Evolutionary conservation across 495 filamentous ascomycete genomes (phyloP).

Genomic region (Tuber indicum): DNA sequence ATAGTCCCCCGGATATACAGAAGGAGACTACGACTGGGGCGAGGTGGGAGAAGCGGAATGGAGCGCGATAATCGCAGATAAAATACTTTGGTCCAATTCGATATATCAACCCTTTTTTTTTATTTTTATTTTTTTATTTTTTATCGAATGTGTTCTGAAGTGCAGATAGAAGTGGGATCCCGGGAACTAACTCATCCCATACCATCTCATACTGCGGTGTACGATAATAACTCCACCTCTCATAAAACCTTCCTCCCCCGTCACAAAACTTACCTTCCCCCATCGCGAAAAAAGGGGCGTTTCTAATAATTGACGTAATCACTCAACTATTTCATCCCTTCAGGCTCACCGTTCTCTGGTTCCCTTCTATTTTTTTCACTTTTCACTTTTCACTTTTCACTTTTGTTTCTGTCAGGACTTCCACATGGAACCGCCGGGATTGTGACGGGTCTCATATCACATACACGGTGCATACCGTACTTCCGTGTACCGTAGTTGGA

Average conservation of each 20-base stretch:
- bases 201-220: background rate
- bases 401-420: background rate
- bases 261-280: background rate
- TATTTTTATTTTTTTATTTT: background rate
- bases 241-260: background rate
- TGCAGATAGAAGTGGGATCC: background rate
- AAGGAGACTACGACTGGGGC: background rate
- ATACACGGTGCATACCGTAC: background rate
- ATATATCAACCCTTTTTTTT: background rate
- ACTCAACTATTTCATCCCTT: background rate
- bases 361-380: background rate
- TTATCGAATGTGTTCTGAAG: background rate
- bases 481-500: background rate
- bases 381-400: background rate
- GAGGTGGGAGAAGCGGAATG: background rate
- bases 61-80: background rate
- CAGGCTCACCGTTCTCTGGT: background rate
- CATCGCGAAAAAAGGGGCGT: background rate
- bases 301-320: background rate
- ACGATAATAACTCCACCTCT: background rate
- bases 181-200: background rate
- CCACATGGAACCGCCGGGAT: background rate
- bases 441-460: constrained; percentile 6
- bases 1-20: background rate
- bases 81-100: background rate